phyloP scores from a whole-genome alignment of 2,329 filamentous ascomycete species.

The Colletotrichum ledebouriae region DNA sequence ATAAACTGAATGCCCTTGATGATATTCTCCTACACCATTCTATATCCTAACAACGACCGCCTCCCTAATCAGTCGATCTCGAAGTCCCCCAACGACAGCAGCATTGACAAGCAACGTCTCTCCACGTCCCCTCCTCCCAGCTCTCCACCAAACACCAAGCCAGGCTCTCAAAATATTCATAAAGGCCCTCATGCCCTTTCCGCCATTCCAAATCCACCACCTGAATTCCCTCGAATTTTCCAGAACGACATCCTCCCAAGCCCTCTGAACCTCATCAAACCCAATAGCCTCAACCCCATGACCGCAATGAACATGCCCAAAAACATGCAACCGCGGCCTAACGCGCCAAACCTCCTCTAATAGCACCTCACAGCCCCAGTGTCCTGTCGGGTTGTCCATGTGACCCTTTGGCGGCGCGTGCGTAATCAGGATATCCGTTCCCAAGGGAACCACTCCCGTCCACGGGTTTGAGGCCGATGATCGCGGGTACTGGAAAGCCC shows the following conservation, averaged over 20 bases:
- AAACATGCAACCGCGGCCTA: conserved; percentile 53
- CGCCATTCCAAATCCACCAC: background rate
- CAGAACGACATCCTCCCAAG: conserved; percentile 44
- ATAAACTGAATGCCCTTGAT: too few species aligned
- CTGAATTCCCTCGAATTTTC: background rate
- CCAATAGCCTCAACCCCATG: conserved; percentile 49
- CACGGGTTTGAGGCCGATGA: conserved; percentile 47
- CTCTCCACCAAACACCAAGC: conserved; percentile 21
- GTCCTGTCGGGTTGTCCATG: conserved; percentile 49
- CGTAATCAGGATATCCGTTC: conserved; percentile 55
- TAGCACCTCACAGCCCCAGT: conserved; percentile 50
- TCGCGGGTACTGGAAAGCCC: conserved; percentile 58
- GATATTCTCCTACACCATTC: background rate
- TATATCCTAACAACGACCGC: conserved; percentile 29
- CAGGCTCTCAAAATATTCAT: conserved; percentile 9
- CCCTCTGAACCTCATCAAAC: conserved; percentile 49
- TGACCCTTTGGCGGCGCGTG: conserved; percentile 54
- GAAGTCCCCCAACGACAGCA: conserved; percentile 16
- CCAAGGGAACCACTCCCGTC: conserved; percentile 44
- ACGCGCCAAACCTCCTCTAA: conserved; percentile 49
- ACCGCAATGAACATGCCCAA: conserved; percentile 55
- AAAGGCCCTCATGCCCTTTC: background rate
- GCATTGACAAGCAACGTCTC: conserved; percentile 30
- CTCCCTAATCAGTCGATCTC: conserved; percentile 15
- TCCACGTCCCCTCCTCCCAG: conserved; percentile 2